Evolutionary conservation across 768 basidiomycete genomes (phyloP), one percentile per base, ranked within the genome.

Genomic region (Austroboletus eburneus): DNA sequence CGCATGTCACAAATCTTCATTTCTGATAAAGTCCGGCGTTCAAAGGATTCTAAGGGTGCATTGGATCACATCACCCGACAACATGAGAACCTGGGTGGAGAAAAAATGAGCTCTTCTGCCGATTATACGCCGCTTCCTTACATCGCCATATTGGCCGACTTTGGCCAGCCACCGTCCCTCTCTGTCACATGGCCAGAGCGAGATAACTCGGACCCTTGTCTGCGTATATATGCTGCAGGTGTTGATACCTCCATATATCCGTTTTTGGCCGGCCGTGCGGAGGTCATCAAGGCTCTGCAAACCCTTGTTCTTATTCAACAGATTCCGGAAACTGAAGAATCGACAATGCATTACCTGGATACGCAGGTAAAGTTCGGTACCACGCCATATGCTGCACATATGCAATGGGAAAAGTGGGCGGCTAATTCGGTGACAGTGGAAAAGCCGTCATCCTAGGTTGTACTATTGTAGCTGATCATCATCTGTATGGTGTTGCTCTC

Each of bases 1-100:
- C n/a, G 14, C 16, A 24, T 34, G 6, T 52, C 47, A 9, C 47
- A 49, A 17, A 48, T 49, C 9, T 49, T 49, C 22, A 33, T 52
- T 21, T 48, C 42, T 9, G 47, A 49, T 9, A 52, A 44, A 14
- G 39, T 20, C 32, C 23, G 34, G 18, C 1, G 22, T 5, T 34
- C 42, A 6, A 5, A 6, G n/a, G n/a, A 17, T 10, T 39, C 39
- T 7, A 27, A 9, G 8, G 39, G n/a, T 3, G 16, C 16, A 23
- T 18, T 39, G n/a, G 3, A 17, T 14, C 2, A 39, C n/a, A 25
- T 24, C 37, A 39, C 39, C 13, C 30, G 30, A 32, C 30, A 14
- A 32, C 30, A 32, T 32, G 14, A 32, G 13, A 32, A 32, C 13
- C 7, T 32, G 7, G 30, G 30, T 14, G 30, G 30, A 9, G 22